Conservation (phyloP, 2,329 filamentous ascomycete species). For the Aspergillus clavatus region DNA sequence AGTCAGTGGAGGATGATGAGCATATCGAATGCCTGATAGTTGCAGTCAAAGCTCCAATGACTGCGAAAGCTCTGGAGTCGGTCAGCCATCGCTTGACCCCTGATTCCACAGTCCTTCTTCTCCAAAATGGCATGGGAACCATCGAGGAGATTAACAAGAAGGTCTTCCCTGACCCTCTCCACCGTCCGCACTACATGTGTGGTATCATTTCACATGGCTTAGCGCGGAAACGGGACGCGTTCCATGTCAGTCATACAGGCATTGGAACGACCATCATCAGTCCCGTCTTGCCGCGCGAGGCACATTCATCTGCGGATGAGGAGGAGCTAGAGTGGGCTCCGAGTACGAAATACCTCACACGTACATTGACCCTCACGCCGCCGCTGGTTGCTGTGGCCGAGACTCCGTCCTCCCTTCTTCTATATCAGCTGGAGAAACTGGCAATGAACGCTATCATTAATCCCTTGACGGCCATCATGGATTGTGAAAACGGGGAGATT, state of each 20-base stretch:
- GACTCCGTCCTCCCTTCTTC: conserved; percentile 58
- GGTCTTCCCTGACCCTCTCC: conserved; percentile 62
- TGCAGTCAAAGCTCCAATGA: conserved; percentile 67
- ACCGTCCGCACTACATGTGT: conserved; percentile 70
- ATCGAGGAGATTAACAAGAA: conserved; percentile 69
- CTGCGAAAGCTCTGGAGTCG: conserved; percentile 60
- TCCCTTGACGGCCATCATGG: conserved; percentile 72
- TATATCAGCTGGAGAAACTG: conserved; percentile 72
- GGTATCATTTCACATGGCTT: conserved; percentile 61
- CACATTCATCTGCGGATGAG: conserved; percentile 15
- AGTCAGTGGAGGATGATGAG: conserved; percentile 33
- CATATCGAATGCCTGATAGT: conserved; percentile 71
- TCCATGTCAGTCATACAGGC: conserved; percentile 54
- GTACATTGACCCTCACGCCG: conserved; percentile 58
- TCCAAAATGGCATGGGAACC: conserved; percentile 78
- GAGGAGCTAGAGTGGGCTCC: conserved; percentile 30
- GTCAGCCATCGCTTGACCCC: conserved; percentile 64
- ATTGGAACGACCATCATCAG: conserved; percentile 56
- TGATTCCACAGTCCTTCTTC: conserved; percentile 66
- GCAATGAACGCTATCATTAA: conserved; percentile 74
- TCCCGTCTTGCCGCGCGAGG: conserved; percentile 37
- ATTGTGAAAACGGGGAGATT: conserved; percentile 68
- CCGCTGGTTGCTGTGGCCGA: conserved; percentile 58
- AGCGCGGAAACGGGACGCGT: conserved; percentile 42
- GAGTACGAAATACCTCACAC: conserved; percentile 57